Base-by-base conservation (phyloP, 2,329 filamentous ascomycete species). In the Colletotrichum zoysiae region DNA sequence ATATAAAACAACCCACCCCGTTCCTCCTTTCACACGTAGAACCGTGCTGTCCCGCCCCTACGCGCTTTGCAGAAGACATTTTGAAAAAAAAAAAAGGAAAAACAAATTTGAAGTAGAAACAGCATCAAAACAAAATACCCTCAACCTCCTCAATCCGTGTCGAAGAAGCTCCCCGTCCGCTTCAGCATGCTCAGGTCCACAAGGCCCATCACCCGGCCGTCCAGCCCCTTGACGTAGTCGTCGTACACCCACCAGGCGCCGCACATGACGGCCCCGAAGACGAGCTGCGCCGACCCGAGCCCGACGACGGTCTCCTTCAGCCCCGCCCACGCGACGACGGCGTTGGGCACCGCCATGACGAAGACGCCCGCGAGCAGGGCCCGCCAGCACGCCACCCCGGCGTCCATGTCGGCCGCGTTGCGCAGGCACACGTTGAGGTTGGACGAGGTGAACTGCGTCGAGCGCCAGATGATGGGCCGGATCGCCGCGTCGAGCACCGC, bases 351-450 rank as follows among this genome's bases (percentile, higher is more conserved):
- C 26, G 79, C 83, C 18, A 86, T 65, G 20, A 85, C 80, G 60
- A 87, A 84, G 3, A 82, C 77, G 7, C 86, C 86, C 0, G 82
- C 80, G 5, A 81, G 75, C 20, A 87, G 58, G 16, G 78, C 80
- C 30, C 84, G 81, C 78, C 84, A 81, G 48, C 83, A 79, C 2
- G 78, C 72, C 2, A 86, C 79, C 40, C 80, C 83, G 4, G 80
- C 82, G 35, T 82, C 78, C 86, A 88, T 88, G 74, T 88, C 86
- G 18, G 81, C 81, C 20, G 83, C 83, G 74, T 81, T 85, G 40
- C 86, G 83, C 64, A 86, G 80, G 33, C 82, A 82, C 16, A 83
- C 78, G n/a, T 79, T 79, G 33, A 87, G 79, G 76, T 82, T 87
- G 7, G 84, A 81, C 3, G 82, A 84, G 0, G 85, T 87, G 73